phyloP scores from a whole-genome alignment of 306 rosid genomes.

The Inga laurina region DNA sequence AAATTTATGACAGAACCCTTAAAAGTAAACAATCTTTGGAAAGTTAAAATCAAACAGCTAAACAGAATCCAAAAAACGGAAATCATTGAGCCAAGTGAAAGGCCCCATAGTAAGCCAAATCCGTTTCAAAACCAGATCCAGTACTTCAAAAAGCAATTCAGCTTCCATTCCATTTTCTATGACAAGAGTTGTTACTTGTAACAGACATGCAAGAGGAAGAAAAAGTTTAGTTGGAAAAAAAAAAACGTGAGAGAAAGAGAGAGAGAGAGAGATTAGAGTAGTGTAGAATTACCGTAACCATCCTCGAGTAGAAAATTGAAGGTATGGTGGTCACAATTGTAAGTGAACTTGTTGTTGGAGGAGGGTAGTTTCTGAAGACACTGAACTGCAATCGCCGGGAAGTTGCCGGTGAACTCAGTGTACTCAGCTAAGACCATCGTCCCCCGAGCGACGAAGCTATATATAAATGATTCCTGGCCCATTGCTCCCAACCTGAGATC shows the following conservation, averaged over 20 bases:
- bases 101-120: constrained; percentile 7
- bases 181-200: not conserved
- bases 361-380: constrained; percentile 87
- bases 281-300: constrained; percentile 66
- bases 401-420: constrained; percentile 94
- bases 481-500: constrained; percentile 33
- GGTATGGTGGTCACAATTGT: constrained; percentile 87
- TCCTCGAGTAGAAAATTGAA: constrained; percentile 86
- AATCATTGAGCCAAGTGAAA: not conserved
- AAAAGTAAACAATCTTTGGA: constrained; percentile 31
- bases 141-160: constrained; percentile 33
- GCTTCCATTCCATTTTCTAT: not conserved
- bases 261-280: constrained; percentile 5
- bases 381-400: constrained; percentile 90
- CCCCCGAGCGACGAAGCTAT: constrained; percentile 92
- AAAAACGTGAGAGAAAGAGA: not conserved
- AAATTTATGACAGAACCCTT: constrained; percentile 11
- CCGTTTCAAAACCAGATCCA: constrained; percentile 48
- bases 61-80: not conserved
- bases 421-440: constrained; percentile 87
- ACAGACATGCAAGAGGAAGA: not conserved
- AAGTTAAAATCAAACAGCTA: not conserved
- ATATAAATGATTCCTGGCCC: constrained; percentile 88
- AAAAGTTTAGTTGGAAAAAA: not conserved
- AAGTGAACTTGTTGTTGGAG: constrained; percentile 87